Base-by-base conservation (phyloP, 306 rosid genomes). In the Carpinus fangiana region DNA sequence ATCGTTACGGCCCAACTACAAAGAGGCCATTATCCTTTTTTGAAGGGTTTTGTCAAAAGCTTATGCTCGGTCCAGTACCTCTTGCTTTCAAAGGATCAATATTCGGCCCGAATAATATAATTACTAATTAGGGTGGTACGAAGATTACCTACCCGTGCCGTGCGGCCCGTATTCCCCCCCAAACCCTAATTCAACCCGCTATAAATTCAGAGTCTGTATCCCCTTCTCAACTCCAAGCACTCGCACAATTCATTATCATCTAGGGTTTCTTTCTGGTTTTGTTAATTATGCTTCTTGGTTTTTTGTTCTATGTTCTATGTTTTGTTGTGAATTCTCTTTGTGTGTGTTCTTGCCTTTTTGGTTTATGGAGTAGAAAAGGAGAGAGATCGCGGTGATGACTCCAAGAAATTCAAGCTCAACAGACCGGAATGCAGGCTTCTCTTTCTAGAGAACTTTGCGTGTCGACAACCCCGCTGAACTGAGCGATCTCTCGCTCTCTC, bases 331-430 rank as follows among this genome's bases (percentile, higher is more conserved):
- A 0, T 5, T 13, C 51, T 66, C 16, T 41, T 6, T 66, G 5
- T 7, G 7, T 0, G 0, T 66, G 26, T 41, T 18, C 50, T 41
- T 66, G 4, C 5, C 10, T 55, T 18, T 66, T 7, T 41, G 26
- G 50, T 66, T 38, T 66, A 38, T 41, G 51, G 51, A 2, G 28
- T 41, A 41, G 12, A 38, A 9, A 20, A 43, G 18, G 47, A 34
- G 51, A 65, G 14, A 17, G 84, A 78, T 88, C 75, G 78, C 89
- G n/a, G 73, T 88, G 91, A 88, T 85, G 91, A 82, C 89, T 56
- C 64, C 84, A 80, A 77, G 28, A 90, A 84, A 86, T 92, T 90
- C 97, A 94, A 94, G 98, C 98, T 94, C 98, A 92, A 94, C 97
- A 94, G 97, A 92, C 97, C 98, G 97, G 90, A 94, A 74, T 87